These are phyloP conservation scores for Carpinus viminea DNA, from an alignment of 306 rosid genomes.

Conservation along the genomic window DNA sequence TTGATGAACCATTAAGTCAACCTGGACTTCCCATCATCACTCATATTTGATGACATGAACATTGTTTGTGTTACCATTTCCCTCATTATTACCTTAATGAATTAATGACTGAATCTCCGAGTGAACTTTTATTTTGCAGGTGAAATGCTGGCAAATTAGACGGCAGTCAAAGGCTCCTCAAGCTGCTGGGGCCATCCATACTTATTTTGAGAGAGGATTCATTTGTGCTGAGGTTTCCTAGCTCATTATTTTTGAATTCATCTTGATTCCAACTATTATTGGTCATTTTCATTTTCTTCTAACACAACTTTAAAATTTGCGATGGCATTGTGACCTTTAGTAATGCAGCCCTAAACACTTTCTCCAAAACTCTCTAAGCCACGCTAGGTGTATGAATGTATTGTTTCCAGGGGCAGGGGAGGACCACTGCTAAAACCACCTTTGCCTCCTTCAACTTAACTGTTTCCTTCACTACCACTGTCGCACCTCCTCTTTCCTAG, in stretches of 20 bases:
- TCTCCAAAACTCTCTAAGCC: neutral
- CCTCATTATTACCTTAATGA: neutral
- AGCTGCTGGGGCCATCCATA: constrained; percentile 97
- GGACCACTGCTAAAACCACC: neutral
- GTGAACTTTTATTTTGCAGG: constrained; percentile 52
- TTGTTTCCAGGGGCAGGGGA: neutral
- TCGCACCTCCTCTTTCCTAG: neutral
- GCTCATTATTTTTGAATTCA: constrained; percentile 18
- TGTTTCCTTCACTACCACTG: neutral
- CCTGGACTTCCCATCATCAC: neutral
- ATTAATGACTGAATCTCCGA: neutral
- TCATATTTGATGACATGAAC: neutral
- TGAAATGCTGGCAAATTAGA: constrained; percentile 98
- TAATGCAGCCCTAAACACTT: neutral
- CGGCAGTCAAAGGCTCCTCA: constrained; percentile 95
- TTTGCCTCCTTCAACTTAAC: constrained; percentile 11
- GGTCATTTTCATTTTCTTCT: constrained; percentile 9
- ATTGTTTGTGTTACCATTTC: neutral
- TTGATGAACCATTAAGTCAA: neutral
- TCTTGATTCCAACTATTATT: constrained; percentile 2
- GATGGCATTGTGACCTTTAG: constrained; percentile 6
- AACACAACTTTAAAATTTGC: neutral
- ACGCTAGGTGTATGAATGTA: neutral
- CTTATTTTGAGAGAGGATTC: constrained; percentile 96
- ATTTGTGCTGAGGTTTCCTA: constrained; percentile 92